These are phyloP conservation scores for Meyerozyma carpophila DNA, from an alignment of 1,139 yeast species.

Conservation along the genomic window DNA sequence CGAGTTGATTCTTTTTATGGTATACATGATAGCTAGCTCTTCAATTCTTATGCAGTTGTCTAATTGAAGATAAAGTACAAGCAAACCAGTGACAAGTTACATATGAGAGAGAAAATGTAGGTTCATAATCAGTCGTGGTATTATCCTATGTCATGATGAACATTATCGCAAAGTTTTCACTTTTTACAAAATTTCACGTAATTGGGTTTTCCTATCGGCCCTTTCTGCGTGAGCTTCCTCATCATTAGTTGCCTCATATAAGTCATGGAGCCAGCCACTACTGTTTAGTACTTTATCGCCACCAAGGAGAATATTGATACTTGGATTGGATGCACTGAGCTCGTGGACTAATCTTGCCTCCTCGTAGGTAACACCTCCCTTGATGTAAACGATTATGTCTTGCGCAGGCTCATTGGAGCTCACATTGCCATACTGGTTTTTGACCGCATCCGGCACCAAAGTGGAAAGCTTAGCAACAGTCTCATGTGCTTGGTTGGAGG, in stretches of 20 bases:
- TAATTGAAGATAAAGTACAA: no score
- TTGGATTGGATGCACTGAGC: constrained; percentile 49
- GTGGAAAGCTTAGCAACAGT: constrained; percentile 20
- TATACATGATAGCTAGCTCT: background rate
- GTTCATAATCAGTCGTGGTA: background rate
- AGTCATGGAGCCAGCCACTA: constrained; percentile 39
- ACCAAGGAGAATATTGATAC: constrained; percentile 57
- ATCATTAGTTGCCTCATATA: constrained; percentile 22
- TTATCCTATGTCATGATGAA: no score
- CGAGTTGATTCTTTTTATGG: background rate
- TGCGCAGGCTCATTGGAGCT: constrained; percentile 40
- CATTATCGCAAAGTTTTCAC: background rate
- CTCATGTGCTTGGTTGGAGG: constrained; percentile 8
- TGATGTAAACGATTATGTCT: constrained; percentile 73
- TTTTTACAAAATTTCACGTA: constrained; percentile 21
- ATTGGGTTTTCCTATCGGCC: constrained; percentile 16
- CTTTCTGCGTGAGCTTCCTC: constrained; percentile 7
- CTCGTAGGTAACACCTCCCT: constrained; percentile 91
- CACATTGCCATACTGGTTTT: constrained; percentile 26
- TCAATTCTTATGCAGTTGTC: background rate
- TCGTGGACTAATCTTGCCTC: constrained; percentile 82
- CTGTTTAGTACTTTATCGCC: constrained; percentile 70
- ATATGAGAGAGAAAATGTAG: background rate
- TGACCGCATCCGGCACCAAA: constrained; percentile 33
- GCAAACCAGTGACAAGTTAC: background rate